Percentiles rank a stretch among this genome's conserved stretches.
phyloP scores from a whole-genome alignment of 2,329 filamentous ascomycete genomes.

The Cladosporium austrohemisphaericum region DNA sequence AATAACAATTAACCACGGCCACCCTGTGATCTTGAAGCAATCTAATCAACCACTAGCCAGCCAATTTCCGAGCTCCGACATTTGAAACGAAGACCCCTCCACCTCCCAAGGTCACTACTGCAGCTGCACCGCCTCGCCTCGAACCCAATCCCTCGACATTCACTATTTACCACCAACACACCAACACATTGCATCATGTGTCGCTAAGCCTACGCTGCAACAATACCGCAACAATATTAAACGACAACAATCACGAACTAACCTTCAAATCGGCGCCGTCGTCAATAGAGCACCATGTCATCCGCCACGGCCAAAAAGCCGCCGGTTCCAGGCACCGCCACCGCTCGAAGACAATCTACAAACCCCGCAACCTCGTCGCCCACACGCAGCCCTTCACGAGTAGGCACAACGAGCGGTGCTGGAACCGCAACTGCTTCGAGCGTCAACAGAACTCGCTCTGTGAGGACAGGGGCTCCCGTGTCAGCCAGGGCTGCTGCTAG shows the following conservation, averaged over 20 bases:
- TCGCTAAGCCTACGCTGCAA: not conserved
- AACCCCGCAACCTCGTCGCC: slow-evolving; percentile 8
- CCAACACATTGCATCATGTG: not conserved
- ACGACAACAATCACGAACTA: not conserved
- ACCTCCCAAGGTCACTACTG: not conserved
- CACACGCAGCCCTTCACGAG: slow-evolving; percentile 12
- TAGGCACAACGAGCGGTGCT: slow-evolving; percentile 1
- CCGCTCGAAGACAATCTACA: slow-evolving; percentile 7
- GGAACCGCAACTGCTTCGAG: not conserved
- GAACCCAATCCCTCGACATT: slow-evolving; percentile 3
- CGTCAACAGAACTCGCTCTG: slow-evolving; percentile 53
- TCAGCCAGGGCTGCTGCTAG: slow-evolving; percentile 69
- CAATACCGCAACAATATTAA: slow-evolving; percentile 1
- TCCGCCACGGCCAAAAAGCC: slow-evolving; percentile 14
- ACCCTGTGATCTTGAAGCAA: slow-evolving; percentile 8
- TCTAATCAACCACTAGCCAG: no score
- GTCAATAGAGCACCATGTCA: slow-evolving; percentile 10
- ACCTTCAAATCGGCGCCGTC: not conserved
- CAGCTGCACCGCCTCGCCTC: slow-evolving; percentile 9
- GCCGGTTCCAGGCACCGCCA: slow-evolving; percentile 10
- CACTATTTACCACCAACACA: slow-evolving; percentile 8
- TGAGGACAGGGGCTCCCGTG: slow-evolving; percentile 57
- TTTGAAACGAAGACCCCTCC: no score
- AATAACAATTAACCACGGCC: not conserved
- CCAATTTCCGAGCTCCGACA: no score